Evolutionary conservation across 2,329 filamentous ascomycete genomes (phyloP).

Genomic region (Stagonosporopsis rhizophila): DNA sequence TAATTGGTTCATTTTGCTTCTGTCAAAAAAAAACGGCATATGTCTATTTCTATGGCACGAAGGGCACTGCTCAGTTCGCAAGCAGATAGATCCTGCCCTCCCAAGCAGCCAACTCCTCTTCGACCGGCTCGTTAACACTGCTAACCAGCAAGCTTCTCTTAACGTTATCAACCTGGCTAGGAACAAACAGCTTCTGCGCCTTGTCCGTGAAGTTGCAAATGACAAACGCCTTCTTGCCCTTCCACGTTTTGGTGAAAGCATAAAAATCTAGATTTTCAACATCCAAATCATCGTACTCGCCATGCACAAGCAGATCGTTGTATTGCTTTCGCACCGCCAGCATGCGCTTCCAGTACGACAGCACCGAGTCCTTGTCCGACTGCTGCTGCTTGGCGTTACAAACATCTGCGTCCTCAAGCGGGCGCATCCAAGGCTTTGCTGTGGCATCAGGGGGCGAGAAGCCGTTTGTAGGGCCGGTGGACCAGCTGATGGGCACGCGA

Average conservation of each 20-base stretch:
- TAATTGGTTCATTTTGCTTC: not conserved
- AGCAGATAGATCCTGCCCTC: slow-evolving; percentile 43
- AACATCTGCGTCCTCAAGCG: slow-evolving; percentile 60
- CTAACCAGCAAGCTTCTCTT: slow-evolving; percentile 40
- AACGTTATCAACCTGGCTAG: slow-evolving; percentile 36
- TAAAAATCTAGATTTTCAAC: slow-evolving; percentile 65
- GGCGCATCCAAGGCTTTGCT: slow-evolving; percentile 66
- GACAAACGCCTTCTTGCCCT: slow-evolving; percentile 36
- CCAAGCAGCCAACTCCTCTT: slow-evolving; percentile 32
- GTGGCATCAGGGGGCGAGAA: slow-evolving; percentile 60
- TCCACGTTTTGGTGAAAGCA: slow-evolving; percentile 47
- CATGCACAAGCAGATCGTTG: slow-evolving; percentile 67
- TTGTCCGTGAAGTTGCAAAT: slow-evolving; percentile 47
- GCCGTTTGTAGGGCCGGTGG: slow-evolving; percentile 62
- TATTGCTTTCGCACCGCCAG: slow-evolving; percentile 63
- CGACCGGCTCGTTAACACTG: slow-evolving; percentile 25
- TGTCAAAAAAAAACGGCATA: not conserved
- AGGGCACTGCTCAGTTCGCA: not conserved
- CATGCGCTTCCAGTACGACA: slow-evolving; percentile 67
- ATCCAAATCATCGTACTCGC: slow-evolving; percentile 62
- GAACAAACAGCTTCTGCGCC: slow-evolving; percentile 43
- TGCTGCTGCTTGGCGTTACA: slow-evolving; percentile 66
- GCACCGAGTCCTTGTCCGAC: slow-evolving; percentile 54
- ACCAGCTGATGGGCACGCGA: slow-evolving; percentile 74
- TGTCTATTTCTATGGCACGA: not conserved